Evolutionary conservation across 192 early-diverging fungal genomes (phyloP), one percentile per base, ranked within the genome.

Genomic region (Backusella tuberculispora): DNA sequence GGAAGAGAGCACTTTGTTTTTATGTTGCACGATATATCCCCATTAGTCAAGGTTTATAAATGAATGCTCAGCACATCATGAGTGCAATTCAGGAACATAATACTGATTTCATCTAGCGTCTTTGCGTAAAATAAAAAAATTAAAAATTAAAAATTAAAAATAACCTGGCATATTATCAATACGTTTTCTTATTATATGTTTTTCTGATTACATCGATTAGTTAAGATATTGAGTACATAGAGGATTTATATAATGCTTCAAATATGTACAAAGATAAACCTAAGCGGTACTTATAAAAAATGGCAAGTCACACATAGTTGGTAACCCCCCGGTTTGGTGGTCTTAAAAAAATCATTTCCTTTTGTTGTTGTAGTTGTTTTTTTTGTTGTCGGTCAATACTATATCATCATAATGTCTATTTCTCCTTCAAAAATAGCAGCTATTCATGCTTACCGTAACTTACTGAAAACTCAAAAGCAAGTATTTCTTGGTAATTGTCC

Each of bases 401-500:
- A 53, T n/a, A 50, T 7, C 19, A 50, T n/a, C 15, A 6, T 7
- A 50, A 50, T 53, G 50, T 53, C n/a, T 12, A 69, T 69, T 24
- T 69, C 74, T 40, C 70, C 70, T 50, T 77, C 76, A 29, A 77
- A 72, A 63, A 12, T 72, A 66, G 70, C 76, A 63, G 76, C 64
- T 17, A 72, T 77, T n/a, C 43, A 56, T 40, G 78, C 78, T 40
- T 80, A 80, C 40, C 66, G 70, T 44, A 53, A 74, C 26, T 69
- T 80, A 46, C 44, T 80, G 37, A 66, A 73, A 71, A 75, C 78
- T 8, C 78, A 80, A 63, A 71, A 63, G 42, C 26, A 72, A 50
- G 74, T 75, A 7, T 80, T 80, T 69, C 65, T 50, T 60, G 47
- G 78, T 80, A 69, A 75, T 69, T 68, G 19, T 14, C 21, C 15